Base-by-base conservation (phyloP, 768 basidiomycete genomes). In the Lentinula sp. region DNA sequence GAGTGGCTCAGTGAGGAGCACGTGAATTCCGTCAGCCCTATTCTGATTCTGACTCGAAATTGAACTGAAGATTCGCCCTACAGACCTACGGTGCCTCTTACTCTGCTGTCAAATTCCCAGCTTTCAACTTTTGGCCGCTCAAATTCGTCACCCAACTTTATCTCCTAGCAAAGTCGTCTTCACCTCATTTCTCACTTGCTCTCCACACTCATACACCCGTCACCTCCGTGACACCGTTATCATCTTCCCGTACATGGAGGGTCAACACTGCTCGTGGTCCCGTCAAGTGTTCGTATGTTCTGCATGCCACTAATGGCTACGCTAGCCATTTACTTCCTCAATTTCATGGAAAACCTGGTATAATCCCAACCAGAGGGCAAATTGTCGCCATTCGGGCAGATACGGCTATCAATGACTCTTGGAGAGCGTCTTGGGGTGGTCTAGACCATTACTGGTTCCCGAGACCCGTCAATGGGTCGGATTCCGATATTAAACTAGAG, bases 361-460 rank as follows among this genome's bases (percentile, higher is more conserved):
- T 86, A 58, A 68, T 83, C 7, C 84, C 84, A 0, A 74, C 75
- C 4, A 79, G 85, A 18, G 83, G 80, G 2, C 84, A 86, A 62
- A 70, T 87, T 45, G 73, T 76, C 62, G 78, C 80, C 1, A 59
- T 76, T 5, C 80, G 78, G 16, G 72, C 70, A 11, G 63, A 66
- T 8, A 79, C 78, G 0, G 61, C 75, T 1, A 58, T 73, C 2
- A 68, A 75, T 13, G 68, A 76, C 13, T 69, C 86, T 34, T 77
- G 76, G 16, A 77, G 71, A 62, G 65, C 69, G 45, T 72, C 80
- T 2, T 86, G 83, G 84, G 74, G 63, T 81, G 73, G 60, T 75
- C 74, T 69, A 74, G 81, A 64, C 83, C 75, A 91, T 64, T 93
- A 93, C 68, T 93, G 89, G 88, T 92, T 93, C 69, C 85, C 89